Base-by-base conservation (phyloP, 306 rosid genomes). In the Rosa persica region DNA sequence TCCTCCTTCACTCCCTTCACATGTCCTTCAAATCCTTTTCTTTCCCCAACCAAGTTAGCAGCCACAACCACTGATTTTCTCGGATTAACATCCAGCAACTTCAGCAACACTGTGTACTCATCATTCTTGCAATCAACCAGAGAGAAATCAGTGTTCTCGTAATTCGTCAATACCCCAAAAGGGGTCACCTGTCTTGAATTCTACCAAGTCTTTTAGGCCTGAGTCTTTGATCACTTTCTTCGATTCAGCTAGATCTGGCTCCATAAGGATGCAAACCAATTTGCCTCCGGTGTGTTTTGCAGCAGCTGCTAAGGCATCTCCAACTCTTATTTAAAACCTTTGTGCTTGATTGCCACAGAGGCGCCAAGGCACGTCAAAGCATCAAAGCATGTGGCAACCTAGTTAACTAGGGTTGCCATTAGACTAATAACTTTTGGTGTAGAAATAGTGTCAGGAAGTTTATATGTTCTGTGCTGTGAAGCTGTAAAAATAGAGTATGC, bases 181-280 rank as follows among this genome's bases (percentile, higher is more conserved):
- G 97, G n/a, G 88, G 70, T 90, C 93, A 43, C 87, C 90, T 1
- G 91, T 88, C 82, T 77, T 87, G 76, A 86, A 92, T 67, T 90
- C 89, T 36, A 92, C 89, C 75, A 80, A 77, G 58, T 90, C 87
- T 47, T 77, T 82, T 4, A 92, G 88, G 48, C 89, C 90, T 19
- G 83, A 82, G 76, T 83, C 84, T 4, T 74, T 83, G 9, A 90
- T 85, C 20, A 84, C 83, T 78, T 77, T 67, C 81, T 80, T 72
- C 0, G 92, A 89, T 40, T 87, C 89, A 5, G 73, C 80, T 11
- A 89, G 91, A 19, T 75, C 85, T 48, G 82, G 81, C 72, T 88
- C 84, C 0, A 89, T 91, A 23, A 89, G 86, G 79, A 91, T 89
- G 55, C 90, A 89, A 19, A 91, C 91, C 40, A 91, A 58, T 54